Percentiles rank a stretch among this genome's conserved stretches.
Conservation (phyloP, 2,329 filamentous ascomycete genomes). For the Elsinoe fawcettii region DNA sequence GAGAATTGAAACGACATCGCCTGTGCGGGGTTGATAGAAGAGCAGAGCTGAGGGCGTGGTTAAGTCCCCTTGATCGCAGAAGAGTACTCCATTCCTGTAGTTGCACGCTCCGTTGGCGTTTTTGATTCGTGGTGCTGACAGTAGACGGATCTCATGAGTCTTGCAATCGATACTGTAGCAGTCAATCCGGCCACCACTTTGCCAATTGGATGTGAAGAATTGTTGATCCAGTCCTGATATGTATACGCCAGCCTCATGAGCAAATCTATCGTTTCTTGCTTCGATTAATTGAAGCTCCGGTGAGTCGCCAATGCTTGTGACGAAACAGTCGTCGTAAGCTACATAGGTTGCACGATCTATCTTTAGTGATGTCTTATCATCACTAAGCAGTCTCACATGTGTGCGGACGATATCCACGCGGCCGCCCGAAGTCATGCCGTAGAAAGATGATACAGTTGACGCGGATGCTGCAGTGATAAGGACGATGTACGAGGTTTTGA, state of each 20-base stretch:
- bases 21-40: constrained; percentile 17
- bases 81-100: constrained; percentile 20
- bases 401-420: background rate
- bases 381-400: background rate
- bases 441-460: background rate
- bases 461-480: no score
- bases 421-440: background rate
- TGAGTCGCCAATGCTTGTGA: background rate
- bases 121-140: constrained; percentile 15
- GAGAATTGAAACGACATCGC: constrained; percentile 31
- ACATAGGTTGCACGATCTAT: background rate
- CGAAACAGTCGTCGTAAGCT: background rate
- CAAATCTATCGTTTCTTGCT: constrained; percentile 16
- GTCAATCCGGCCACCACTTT: constrained; percentile 21
- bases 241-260: constrained; percentile 29
- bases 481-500: no score
- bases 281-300: constrained; percentile 1
- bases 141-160: constrained; percentile 17
- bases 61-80: constrained; percentile 19
- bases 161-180: constrained; percentile 24
- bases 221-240: constrained; percentile 22
- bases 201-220: constrained; percentile 30
- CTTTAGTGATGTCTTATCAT: background rate
- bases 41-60: constrained; percentile 18
- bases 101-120: constrained; percentile 22